Evolutionary conservation across 2,329 filamentous ascomycete species (phyloP), one percentile per base, ranked within the genome.

Genomic region (Myriosclerotinia scirpicola): DNA sequence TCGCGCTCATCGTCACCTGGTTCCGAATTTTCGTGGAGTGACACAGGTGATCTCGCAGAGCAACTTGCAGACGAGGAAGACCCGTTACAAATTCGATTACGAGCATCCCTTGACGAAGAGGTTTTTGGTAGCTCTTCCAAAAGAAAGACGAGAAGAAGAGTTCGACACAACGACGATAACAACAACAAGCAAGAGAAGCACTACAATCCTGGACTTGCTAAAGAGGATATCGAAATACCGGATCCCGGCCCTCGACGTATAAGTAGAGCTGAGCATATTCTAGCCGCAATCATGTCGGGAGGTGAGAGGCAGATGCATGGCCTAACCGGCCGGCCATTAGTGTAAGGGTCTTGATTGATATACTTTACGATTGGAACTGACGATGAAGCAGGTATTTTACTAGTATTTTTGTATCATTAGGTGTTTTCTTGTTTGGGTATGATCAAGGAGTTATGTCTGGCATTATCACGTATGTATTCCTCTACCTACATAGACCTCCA

Each of bases 31-130:
- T 92, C 89, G 74, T 97, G 92, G 93, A 93, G 91, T 76, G 93
- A 97, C 79, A 97, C 94, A 54, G 94, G 93, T 76, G 95, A 98
- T 80, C 87, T 98, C 75, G 92, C 92, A 75, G 94, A 97, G 81
- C 94, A 96, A 83, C 84, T 93, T 73, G 90, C 87, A 75, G 89
- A 91, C 82, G 87, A 88, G 75, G 87, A 94, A 79, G 92, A 97
- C 78, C 91, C 92, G 68, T 84, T 96, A 72, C 88, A 86, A 73
- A 85, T 87, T 73, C 88, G 86, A 74, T 83, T 94, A 68, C 83
- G 84, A 75, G 82, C 87, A 73, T 87, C 87, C 72, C 79, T 90
- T 67, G 87, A 91, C 77, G 85, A 80, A 74, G 84, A 87, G 73
- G 80, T 84, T 65, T 81, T 88, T 73, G 82, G 83, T 80, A 73